Evolutionary conservation across 164 flowering plant species (phyloP), one percentile per base, ranked within the genome.

Genomic region (Cinnamomum micranthum): DNA sequence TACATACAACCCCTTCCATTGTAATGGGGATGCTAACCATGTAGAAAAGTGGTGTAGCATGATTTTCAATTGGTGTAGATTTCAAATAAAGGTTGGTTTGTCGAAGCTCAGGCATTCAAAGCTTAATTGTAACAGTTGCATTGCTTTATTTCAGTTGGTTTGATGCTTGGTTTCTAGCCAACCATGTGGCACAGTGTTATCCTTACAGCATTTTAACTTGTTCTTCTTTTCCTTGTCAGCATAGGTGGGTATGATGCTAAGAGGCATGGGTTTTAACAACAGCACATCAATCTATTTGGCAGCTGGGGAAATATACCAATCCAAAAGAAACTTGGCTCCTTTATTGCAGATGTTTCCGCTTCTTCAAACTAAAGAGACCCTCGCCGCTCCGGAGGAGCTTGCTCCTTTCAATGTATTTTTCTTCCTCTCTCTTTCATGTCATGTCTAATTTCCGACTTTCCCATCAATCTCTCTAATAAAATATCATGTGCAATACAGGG

Each of bases 221-320:
- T 15, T 60, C 70, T 50, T 79, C 24, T 31, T 68, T 81, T 82
- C 69, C 24, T 77, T 85, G 88, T 86, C 86, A 84, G 81, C 75
- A 80, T 84, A 92, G 97, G 93, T 88, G 70, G 95, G 97, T 17
- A 83, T 92, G 97, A 88, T 92, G 92, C 91, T 92, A 10, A 90
- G 97, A 73, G 97, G 93, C 68, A 92, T 92, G 97, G 94, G 94
- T 69, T 92, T 92, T 73, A 84, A 77, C 65, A 89, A 88, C 81
- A 81, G 79, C 74, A 92, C 97, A 66, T 79, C 90, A 51, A 89
- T 92, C 64, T 92, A 89, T 85, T 79, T 92, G 77, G 93, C 97
- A 65, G 89, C 95, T 23, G 97, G 95, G 27, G 87, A 86, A 77
- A 86, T 92, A 79, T 92, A 90, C 83, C 81, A 78, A 58, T 86